Percentiles rank a stretch among this genome's conserved stretches.
phyloP scores from a whole-genome alignment of 1,139 yeast genomes.

The Zygosaccharomyces sapae region DNA sequence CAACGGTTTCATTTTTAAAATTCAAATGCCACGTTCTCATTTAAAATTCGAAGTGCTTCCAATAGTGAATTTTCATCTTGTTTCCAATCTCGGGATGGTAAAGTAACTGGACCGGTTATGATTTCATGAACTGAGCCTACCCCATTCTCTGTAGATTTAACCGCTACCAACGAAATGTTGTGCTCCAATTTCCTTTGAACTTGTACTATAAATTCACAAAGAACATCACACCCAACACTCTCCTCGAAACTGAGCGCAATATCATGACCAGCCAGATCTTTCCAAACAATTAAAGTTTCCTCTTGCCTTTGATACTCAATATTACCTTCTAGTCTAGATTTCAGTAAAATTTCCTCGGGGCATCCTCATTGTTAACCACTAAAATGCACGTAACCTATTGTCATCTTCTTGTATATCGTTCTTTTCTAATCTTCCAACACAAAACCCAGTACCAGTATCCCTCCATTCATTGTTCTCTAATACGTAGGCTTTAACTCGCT shows the following conservation, averaged over 20 bases:
- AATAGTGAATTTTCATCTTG: slow-evolving; percentile 44
- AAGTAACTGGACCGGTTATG: slow-evolving; percentile 72
- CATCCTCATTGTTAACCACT: slow-evolving; percentile 67
- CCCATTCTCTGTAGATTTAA: slow-evolving; percentile 49
- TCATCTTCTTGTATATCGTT: slow-evolving; percentile 14
- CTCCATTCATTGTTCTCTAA: slow-evolving; percentile 82
- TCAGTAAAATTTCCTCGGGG: slow-evolving; percentile 58
- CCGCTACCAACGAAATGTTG: slow-evolving; percentile 68
- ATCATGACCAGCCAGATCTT: slow-evolving; percentile 72
- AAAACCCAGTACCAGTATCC: slow-evolving; percentile 90
- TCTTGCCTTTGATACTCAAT: slow-evolving; percentile 91
- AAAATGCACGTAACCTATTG: slow-evolving; percentile 45
- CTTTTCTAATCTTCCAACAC: slow-evolving; percentile 49
- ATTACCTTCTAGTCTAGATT: slow-evolving; percentile 63
- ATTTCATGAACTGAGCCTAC: slow-evolving; percentile 54
- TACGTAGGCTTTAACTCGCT: slow-evolving; percentile 85
- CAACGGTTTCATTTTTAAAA: slow-evolving; percentile 52
- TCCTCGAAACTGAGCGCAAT: slow-evolving; percentile 92
- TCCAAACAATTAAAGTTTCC: slow-evolving; percentile 93
- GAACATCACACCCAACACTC: slow-evolving; percentile 77
- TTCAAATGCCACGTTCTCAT: slow-evolving; percentile 55
- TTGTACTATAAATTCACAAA: slow-evolving; percentile 74
- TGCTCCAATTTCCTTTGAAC: slow-evolving; percentile 65
- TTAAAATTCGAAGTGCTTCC: slow-evolving; percentile 48
- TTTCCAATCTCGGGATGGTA: slow-evolving; percentile 55